These are phyloP conservation scores for Bolboschoenoplectus hybrid DNA, from an alignment of 202 grass and related monocot species.

Conservation along the genomic window DNA sequence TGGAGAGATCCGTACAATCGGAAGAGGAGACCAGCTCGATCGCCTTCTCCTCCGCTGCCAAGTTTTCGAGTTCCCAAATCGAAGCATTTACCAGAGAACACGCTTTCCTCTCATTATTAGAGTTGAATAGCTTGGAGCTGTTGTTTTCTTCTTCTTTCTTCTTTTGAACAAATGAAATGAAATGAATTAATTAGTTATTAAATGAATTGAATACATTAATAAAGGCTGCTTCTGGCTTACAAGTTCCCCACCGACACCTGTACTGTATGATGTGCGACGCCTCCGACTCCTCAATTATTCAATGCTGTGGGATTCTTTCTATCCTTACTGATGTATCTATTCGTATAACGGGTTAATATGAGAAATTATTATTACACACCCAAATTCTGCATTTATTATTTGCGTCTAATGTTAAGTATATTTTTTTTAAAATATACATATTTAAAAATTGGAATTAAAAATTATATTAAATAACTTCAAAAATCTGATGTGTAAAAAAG, in stretches of 20 bases:
- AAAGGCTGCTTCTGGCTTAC: background rate
- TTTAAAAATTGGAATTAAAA: too few relatives aligned
- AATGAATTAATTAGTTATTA: background rate
- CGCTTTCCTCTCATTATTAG: background rate
- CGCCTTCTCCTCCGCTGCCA: too few relatives aligned
- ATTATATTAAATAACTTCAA: too few relatives aligned
- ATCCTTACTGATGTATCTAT: background rate
- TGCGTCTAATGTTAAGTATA: too few relatives aligned
- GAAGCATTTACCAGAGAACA: background rate
- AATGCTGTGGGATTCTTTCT: background rate
- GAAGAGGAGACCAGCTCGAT: too few relatives aligned
- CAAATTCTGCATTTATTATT: too few relatives aligned
- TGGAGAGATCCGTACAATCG: background rate
- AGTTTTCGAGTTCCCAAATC: background rate
- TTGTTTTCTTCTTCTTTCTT: background rate
- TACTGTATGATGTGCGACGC: background rate
- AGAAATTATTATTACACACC: too few relatives aligned
- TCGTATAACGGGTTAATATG: background rate
- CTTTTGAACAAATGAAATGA: background rate
- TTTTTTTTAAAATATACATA: too few relatives aligned
- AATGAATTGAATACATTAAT: conserved; percentile 7
- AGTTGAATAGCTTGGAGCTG: too few relatives aligned
- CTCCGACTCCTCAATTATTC: background rate
- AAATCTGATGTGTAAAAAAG: too few relatives aligned
- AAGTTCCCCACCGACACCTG: conserved; percentile 22